Conservation (phyloP, 352 stramenopile genomes). For the Phytophthora niederhauseri region DNA sequence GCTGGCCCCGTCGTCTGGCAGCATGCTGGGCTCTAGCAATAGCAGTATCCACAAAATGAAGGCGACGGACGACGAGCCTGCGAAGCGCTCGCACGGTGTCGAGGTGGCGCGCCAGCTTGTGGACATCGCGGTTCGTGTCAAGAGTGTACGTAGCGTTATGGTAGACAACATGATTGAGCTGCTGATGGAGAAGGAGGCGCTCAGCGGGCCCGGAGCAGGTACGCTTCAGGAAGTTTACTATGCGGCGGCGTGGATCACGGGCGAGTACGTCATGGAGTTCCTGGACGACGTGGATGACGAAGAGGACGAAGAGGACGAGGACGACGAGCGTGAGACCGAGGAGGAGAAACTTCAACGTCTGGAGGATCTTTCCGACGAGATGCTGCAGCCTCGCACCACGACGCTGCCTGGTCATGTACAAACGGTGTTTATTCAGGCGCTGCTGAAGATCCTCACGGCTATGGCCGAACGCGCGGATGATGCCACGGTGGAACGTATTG, state of each 20-base stretch:
- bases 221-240: constrained; percentile 95
- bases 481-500: constrained; percentile 83
- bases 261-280: constrained; percentile 96
- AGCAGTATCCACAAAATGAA: constrained; percentile 36
- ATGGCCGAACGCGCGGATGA: constrained; percentile 79
- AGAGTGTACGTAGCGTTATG: constrained; percentile 95
- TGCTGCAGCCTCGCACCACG: constrained; percentile 81
- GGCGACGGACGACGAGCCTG: constrained; percentile 30
- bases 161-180: constrained; percentile 96
- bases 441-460: constrained; percentile 90
- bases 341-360: constrained; percentile 89
- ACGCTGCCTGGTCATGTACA: constrained; percentile 91
- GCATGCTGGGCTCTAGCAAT: constrained; percentile 44
- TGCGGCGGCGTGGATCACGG: constrained; percentile 97
- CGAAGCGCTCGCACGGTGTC: constrained; percentile 63
- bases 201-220: constrained; percentile 70
- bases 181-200: constrained; percentile 88
- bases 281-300: constrained; percentile 84
- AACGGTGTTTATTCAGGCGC: constrained; percentile 94
- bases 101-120: constrained; percentile 95
- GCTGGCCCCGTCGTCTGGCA: constrained; percentile 39
- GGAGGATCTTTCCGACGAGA: constrained; percentile 79
- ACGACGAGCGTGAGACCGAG: constrained; percentile 71
- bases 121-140: constrained; percentile 97
- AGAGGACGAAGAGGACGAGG: constrained; percentile 82